Evolutionary conservation across 768 basidiomycete genomes (phyloP).

Genomic region (Termitomyces sp.): DNA sequence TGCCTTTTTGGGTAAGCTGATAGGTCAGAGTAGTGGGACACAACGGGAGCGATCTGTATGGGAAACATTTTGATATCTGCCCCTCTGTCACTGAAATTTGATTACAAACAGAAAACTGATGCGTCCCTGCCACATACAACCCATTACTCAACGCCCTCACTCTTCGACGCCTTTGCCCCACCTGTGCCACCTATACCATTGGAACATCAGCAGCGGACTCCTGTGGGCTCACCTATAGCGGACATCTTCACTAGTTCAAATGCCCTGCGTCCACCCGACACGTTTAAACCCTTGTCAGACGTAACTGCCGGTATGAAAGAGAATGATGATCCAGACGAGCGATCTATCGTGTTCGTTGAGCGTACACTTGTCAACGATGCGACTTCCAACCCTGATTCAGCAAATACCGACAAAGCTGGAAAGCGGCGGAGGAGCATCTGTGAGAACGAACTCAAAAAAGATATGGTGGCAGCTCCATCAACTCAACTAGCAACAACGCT

Average conservation of each 20-base stretch:
- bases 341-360: constrained; percentile 54
- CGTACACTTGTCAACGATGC: constrained; percentile 29
- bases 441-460: constrained; percentile 51
- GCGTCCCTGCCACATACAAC: constrained; percentile 26
- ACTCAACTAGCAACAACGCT: constrained; percentile 29
- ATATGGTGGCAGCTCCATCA: constrained; percentile 26
- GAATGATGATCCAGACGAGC: constrained; percentile 43
- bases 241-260: constrained; percentile 39
- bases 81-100: constrained; percentile 13
- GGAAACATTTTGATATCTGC: constrained; percentile 38
- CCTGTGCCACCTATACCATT: constrained; percentile 49
- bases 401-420: constrained; percentile 20
- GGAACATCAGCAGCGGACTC: constrained; percentile 29
- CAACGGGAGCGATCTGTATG: constrained; percentile 32
- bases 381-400: constrained; percentile 12
- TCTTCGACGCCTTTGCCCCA: constrained; percentile 40
- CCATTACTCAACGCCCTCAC: constrained; percentile 33
- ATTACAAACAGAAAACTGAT: constrained; percentile 47
- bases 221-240: constrained; percentile 37
- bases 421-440: constrained; percentile 73
- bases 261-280: constrained; percentile 26
- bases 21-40: constrained; percentile 44
- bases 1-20: constrained; percentile 76
- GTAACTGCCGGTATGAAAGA: constrained; percentile 36
- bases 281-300: constrained; percentile 61